A percentile compares a stretch with the other conserved stretches of the same genome.
These are phyloP conservation scores for Phytophthora europaea DNA, from an alignment of 352 stramenopile species.

Conservation along the genomic window DNA sequence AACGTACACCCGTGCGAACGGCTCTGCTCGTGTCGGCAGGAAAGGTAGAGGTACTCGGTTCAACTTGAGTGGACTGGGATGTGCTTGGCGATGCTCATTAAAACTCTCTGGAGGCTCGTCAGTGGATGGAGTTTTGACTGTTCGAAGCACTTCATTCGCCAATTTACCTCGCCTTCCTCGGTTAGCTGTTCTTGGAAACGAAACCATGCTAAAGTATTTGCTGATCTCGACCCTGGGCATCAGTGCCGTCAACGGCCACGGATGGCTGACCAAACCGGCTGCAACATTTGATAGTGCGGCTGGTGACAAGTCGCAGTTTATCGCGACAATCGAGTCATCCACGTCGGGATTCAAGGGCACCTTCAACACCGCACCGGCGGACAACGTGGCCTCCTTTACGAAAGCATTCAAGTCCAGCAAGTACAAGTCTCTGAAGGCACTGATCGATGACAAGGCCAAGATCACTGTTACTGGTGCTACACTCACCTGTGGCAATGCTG, in stretches of 20 bases:
- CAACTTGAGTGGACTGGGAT: conserved; percentile 20
- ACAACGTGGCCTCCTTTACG: conserved; percentile 37
- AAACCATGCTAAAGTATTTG: conserved; percentile 25
- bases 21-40: conserved; percentile 4
- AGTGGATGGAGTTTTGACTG: conserved; percentile 13
- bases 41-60: conserved; percentile 22
- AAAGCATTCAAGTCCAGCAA: conserved; percentile 29
- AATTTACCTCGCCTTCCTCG: conserved; percentile 11
- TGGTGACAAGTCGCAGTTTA: conserved; percentile 37
- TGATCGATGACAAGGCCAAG: conserved; percentile 30
- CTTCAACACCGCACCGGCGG: conserved; percentile 21
- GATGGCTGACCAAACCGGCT: conserved; percentile 31
- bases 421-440: conserved; percentile 34
- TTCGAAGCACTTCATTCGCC: conserved; percentile 31
- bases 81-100: conserved; percentile 8
- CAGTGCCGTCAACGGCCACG: conserved; percentile 26
- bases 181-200: not conserved
- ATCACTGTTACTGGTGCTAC: conserved; percentile 32
- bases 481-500: conserved; percentile 28
- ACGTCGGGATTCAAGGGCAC: conserved; percentile 31
- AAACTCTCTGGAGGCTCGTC: not conserved
- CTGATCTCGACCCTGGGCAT: conserved; percentile 7
- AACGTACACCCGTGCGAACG: not conserved
- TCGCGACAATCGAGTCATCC: conserved; percentile 37
- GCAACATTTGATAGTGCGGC: conserved; percentile 23